Evolutionary conservation across 2,329 filamentous ascomycete species (phyloP).

Genomic region (Niveomyces coronatus): DNA sequence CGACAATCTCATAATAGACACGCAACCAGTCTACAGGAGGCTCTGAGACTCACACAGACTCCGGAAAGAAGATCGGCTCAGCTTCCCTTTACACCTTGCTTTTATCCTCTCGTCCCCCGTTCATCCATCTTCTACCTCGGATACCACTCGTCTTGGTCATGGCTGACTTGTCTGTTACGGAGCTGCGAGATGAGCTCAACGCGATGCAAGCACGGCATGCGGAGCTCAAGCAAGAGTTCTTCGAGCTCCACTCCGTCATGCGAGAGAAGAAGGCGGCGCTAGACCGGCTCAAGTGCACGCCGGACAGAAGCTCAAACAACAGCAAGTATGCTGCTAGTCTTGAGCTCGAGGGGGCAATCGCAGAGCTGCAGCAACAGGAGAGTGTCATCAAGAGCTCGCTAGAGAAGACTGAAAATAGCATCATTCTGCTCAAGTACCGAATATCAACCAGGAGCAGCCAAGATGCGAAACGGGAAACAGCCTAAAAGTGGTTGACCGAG

Average conservation of each 20-base stretch:
- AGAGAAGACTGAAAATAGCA: neutral
- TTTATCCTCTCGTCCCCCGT: no score
- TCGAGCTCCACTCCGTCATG: neutral
- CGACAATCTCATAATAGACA: no score
- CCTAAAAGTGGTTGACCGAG: no score
- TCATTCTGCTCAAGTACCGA: no score
- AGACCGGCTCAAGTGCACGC: conserved; percentile 2
- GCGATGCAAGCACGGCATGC: neutral
- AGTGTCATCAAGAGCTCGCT: neutral
- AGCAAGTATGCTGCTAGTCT: conserved; percentile 1
- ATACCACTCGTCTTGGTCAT: no score
- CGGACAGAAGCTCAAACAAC: neutral
- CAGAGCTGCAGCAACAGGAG: neutral
- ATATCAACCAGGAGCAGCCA: no score
- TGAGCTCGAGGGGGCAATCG: conserved; percentile 2
- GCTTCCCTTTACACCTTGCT: no score
- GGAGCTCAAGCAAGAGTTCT: conserved; percentile 2
- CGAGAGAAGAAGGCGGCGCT: neutral
- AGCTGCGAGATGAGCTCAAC: neutral
- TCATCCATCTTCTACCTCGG: no score
- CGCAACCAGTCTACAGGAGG: no score
- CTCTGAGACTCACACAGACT: no score
- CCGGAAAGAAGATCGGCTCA: no score
- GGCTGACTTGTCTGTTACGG: neutral
- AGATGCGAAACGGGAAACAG: no score